phyloP scores from a whole-genome alignment of 768 basidiomycete species.

The Lactifluus pinguis region DNA sequence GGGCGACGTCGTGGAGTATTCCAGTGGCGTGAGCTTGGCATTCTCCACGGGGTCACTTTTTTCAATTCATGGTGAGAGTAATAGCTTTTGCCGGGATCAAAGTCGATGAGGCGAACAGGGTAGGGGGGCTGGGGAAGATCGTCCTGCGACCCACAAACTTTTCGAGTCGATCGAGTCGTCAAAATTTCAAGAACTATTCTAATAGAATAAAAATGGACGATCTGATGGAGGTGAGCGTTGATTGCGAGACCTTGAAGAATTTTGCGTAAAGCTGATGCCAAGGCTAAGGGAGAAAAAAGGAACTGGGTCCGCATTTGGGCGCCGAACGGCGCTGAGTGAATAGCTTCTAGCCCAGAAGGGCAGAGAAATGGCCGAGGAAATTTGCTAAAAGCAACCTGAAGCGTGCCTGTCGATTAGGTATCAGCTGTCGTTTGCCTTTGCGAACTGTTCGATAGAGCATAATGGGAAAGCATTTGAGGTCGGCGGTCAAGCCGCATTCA shows the following conservation, averaged over 20 bases:
- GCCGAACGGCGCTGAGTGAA: conserved; percentile 15
- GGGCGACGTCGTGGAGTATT: too few relatives aligned
- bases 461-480: conserved; percentile 19
- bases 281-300: conserved; percentile 13
- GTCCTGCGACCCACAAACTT: neutral
- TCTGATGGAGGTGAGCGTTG: conserved; percentile 12
- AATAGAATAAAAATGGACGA: neutral
- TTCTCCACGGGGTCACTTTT: too few relatives aligned
- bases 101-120: neutral
- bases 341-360: conserved; percentile 20
- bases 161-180: neutral
- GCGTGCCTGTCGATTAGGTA: conserved; percentile 15
- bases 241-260: conserved; percentile 2
- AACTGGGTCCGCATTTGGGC: conserved; percentile 16
- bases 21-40: too few relatives aligned
- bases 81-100: neutral
- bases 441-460: conserved; percentile 13
- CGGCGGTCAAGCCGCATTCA: conserved; percentile 18
- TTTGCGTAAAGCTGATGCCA: conserved; percentile 4
- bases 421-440: conserved; percentile 18
- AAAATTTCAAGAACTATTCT: neutral
- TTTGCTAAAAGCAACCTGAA: conserved; percentile 20
- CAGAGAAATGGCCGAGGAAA: conserved; percentile 18
- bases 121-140: neutral
- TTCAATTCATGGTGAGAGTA: too few relatives aligned